Conservation (phyloP, 768 basidiomycete genomes). For the Suillus americanus region DNA sequence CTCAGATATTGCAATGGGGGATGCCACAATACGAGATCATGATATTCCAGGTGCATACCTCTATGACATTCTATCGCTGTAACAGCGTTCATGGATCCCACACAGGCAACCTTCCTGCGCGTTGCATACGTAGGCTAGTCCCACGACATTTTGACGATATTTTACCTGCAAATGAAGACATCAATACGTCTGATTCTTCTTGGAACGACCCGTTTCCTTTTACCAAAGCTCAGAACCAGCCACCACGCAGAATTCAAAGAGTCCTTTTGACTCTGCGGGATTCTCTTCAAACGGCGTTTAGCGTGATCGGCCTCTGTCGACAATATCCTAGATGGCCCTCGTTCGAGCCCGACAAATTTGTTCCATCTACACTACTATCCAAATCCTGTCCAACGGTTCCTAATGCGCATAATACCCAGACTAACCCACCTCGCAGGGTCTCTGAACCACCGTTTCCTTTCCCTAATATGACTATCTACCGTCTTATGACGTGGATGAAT, state of each 20-base stretch:
- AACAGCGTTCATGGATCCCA: too few relatives aligned
- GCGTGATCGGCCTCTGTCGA: background rate
- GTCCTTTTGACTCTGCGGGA: background rate
- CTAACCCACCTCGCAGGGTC: background rate
- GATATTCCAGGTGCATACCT: too few relatives aligned
- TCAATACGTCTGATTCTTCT: background rate
- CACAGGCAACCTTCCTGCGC: too few relatives aligned
- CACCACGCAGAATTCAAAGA: background rate
- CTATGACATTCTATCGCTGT: too few relatives aligned
- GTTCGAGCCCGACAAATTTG: background rate
- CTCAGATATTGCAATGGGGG: too few relatives aligned
- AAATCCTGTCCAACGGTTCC: background rate
- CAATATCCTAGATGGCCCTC: background rate
- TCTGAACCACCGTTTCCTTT: slow-evolving; percentile 1
- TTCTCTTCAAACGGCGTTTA: background rate
- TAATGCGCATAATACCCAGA: background rate
- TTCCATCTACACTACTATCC: background rate
- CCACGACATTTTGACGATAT: background rate
- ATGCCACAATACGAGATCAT: too few relatives aligned
- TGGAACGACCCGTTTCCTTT: background rate
- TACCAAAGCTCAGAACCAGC: background rate
- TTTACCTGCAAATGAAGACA: background rate
- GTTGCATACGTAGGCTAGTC: background rate
- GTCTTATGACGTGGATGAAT: slow-evolving; percentile 4
- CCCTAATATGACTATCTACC: slow-evolving; percentile 10